Evolutionary conservation across 1,284 basidiomycete genomes (phyloP).

Genomic region (Naganishia cerealis): DNA sequence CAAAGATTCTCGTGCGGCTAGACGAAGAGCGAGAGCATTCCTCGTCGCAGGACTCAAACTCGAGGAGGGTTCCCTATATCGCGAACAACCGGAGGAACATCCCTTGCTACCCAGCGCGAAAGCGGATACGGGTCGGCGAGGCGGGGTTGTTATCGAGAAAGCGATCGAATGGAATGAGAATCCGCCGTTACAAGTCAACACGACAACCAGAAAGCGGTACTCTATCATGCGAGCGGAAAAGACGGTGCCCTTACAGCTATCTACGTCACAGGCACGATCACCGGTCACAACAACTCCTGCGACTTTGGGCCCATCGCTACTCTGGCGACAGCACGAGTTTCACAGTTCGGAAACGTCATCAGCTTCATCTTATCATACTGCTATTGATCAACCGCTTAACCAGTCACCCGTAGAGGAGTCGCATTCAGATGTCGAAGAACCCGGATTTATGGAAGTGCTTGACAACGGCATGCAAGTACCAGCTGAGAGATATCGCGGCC

Average conservation of each 20-base stretch:
- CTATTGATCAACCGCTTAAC: neutral
- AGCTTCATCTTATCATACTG: constrained; percentile 17
- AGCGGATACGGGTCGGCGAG: constrained; percentile 15
- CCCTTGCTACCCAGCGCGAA: neutral
- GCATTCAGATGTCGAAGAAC: neutral
- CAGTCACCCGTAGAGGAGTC: neutral
- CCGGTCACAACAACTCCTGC: neutral
- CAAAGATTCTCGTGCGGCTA: constrained; percentile 13
- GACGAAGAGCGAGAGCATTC: constrained; percentile 34
- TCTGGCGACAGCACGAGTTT: neutral
- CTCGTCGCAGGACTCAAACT: constrained; percentile 35
- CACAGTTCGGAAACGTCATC: constrained; percentile 8
- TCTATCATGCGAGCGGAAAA: constrained; percentile 32
- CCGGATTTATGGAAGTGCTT: constrained; percentile 5
- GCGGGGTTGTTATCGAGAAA: constrained; percentile 26
- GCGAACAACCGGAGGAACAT: constrained; percentile 8
- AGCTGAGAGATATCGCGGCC: neutral
- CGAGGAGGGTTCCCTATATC: constrained; percentile 27
- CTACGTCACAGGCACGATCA: neutral
- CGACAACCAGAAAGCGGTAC: constrained; percentile 31
- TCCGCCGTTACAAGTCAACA: constrained; percentile 2
- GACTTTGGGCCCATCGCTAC: neutral
- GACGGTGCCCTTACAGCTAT: constrained; percentile 5
- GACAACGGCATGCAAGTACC: neutral
- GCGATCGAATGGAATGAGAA: constrained; percentile 4